phyloP scores from a whole-genome alignment of 2,329 filamentous ascomycete species.

The Pyricularia sp. region DNA sequence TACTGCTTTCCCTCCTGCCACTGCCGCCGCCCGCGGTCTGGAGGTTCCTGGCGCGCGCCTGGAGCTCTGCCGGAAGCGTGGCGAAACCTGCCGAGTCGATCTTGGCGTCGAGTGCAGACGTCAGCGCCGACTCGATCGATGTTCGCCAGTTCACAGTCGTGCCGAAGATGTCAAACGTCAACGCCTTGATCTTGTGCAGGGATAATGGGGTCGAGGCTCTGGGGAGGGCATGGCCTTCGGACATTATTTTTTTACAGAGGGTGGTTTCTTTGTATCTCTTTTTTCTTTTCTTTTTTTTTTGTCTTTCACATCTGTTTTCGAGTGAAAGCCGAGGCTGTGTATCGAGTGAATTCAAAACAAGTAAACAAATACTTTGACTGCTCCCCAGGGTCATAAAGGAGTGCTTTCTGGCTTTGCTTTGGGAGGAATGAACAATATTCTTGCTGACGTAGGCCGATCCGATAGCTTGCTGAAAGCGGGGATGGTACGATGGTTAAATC shows the following conservation, averaged over 20 bases:
- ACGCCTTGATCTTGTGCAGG: slow-evolving; percentile 31
- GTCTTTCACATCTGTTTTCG: neutral
- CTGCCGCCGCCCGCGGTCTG: neutral
- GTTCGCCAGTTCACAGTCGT: slow-evolving; percentile 70
- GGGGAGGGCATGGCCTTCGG: neutral
- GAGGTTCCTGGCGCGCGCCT: slow-evolving; percentile 34
- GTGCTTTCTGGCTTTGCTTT: too few species aligned
- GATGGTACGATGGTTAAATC: neutral
- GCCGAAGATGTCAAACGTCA: slow-evolving; percentile 68
- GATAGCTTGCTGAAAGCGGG: too few species aligned
- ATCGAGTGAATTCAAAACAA: neutral
- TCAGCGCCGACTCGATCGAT: slow-evolving; percentile 48
- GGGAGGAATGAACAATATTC: too few species aligned
- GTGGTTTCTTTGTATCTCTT: too few species aligned
- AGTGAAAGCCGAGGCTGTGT: neutral
- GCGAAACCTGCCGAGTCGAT: slow-evolving; percentile 29
- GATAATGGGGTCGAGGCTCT: neutral
- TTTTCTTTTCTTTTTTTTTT: too few species aligned
- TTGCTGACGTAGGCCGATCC: neutral
- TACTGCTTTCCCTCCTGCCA: neutral
- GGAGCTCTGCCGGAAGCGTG: slow-evolving; percentile 32
- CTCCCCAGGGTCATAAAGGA: too few species aligned
- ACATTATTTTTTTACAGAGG: neutral
- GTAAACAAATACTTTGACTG: neutral
- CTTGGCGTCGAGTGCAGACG: slow-evolving; percentile 33